Percentiles rank a stretch among this genome's conserved stretches.
Evolutionary conservation across 768 basidiomycete species (phyloP).

Genomic region (Leccinellum albellum): DNA sequence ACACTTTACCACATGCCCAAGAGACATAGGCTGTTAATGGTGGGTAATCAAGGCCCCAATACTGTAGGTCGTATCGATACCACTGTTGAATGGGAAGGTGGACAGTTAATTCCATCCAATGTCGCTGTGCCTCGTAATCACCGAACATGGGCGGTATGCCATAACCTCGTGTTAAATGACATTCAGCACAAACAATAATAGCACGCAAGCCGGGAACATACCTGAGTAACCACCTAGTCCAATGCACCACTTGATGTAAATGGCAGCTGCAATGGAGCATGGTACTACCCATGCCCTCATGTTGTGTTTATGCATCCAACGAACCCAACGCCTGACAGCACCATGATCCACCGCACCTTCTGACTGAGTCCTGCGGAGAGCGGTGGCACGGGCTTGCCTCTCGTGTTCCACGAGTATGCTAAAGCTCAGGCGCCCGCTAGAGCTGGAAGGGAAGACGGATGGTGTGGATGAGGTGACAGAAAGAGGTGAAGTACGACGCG

Average conservation of each 20-base stretch:
- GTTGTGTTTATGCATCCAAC: conserved; percentile 75
- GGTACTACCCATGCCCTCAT: conserved; percentile 61
- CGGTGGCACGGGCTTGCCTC: conserved; percentile 5
- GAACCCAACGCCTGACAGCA: conserved; percentile 61
- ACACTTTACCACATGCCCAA: conserved; percentile 79
- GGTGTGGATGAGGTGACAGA: conserved; percentile 31
- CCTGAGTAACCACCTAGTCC: conserved; percentile 83
- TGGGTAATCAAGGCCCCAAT: conserved; percentile 96
- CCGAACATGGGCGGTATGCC: conserved; percentile 80
- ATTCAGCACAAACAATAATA: background rate
- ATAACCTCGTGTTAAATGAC: conserved; percentile 42
- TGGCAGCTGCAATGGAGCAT: conserved; percentile 46
- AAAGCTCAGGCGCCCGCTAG: conserved; percentile 35
- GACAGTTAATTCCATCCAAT: conserved; percentile 91
- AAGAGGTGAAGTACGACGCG: conserved; percentile 45
- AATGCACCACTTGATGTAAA: conserved; percentile 62
- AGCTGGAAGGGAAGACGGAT: conserved; percentile 22
- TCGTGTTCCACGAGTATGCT: conserved; percentile 41
- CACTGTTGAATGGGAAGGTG: conserved; percentile 73
- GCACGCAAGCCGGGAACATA: conserved; percentile 31
- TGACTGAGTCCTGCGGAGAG: conserved; percentile 14
- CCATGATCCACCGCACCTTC: conserved; percentile 29
- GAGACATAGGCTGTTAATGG: conserved; percentile 89
- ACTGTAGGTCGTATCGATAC: conserved; percentile 85
- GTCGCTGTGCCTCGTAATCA: conserved; percentile 90